Conservation (phyloP, 2,329 filamentous ascomycete species). For the Aureobasidium mangrovei region DNA sequence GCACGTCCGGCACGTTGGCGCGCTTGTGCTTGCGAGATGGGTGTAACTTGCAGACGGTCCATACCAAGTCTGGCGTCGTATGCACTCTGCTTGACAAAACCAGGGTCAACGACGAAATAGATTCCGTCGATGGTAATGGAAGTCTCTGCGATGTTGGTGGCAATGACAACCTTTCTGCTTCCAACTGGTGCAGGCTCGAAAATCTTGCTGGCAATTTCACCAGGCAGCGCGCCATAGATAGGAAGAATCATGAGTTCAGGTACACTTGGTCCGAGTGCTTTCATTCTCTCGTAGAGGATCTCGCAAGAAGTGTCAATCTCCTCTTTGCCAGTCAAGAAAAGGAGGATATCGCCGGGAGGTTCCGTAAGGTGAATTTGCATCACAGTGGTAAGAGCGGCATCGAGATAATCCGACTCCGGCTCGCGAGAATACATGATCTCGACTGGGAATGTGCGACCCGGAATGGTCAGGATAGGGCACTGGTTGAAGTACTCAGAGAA, state of each 20-base stretch:
- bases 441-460: constrained; percentile 88
- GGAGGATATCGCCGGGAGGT: constrained; percentile 83
- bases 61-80: constrained; percentile 97
- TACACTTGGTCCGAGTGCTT: constrained; percentile 79
- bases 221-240: constrained; percentile 90
- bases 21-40: constrained; percentile 92
- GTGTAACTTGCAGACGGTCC: constrained; percentile 91
- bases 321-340: constrained; percentile 95
- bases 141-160: constrained; percentile 96
- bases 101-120: constrained; percentile 93
- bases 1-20: constrained; percentile 90
- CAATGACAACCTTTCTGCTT: constrained; percentile 87
- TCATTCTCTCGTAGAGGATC: constrained; percentile 91
- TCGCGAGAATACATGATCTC: constrained; percentile 93
- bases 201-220: constrained; percentile 86
- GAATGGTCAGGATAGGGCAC: constrained; percentile 94
- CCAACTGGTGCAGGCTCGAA: constrained; percentile 88
- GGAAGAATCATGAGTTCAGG: constrained; percentile 89
- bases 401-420: constrained; percentile 90
- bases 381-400: constrained; percentile 86
- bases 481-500: constrained; percentile 95
- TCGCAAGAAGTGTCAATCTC: constrained; percentile 95
- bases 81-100: constrained; percentile 95
- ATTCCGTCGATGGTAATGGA: constrained; percentile 97
- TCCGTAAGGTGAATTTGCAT: constrained; percentile 98